Percentiles rank a stretch among this genome's conserved stretches.
phyloP scores from a whole-genome alignment of 164 flowering plant genomes.

The Dillenia suffruticosa region DNA sequence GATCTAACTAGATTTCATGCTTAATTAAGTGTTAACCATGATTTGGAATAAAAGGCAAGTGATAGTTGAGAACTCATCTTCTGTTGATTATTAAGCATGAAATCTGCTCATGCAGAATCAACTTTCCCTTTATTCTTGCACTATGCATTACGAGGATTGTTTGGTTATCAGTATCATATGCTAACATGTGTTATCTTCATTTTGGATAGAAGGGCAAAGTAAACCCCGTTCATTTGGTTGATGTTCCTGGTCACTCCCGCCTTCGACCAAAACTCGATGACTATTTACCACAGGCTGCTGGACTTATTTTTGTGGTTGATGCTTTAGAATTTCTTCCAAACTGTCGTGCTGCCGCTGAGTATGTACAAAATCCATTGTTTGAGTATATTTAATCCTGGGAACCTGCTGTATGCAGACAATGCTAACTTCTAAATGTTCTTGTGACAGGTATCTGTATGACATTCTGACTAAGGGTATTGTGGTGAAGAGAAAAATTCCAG shows the following conservation, averaged over 20 bases:
- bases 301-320: constrained; percentile 85
- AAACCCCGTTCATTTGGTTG: constrained; percentile 76
- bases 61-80: too few species aligned
- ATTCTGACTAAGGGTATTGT: constrained; percentile 77
- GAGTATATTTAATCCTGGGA: background rate
- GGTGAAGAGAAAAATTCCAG: constrained; percentile 73
- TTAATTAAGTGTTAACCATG: too few species aligned
- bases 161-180: background rate
- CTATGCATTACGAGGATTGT: too few species aligned
- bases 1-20: too few species aligned
- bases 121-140: too few species aligned
- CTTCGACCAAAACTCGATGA: constrained; percentile 90
- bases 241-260: constrained; percentile 95
- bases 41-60: too few species aligned
- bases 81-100: too few species aligned
- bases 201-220: constrained; percentile 36
- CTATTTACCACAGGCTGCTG: constrained; percentile 78
- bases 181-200: background rate
- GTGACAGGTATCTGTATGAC: constrained; percentile 80
- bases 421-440: constrained; percentile 6
- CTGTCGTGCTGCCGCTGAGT: constrained; percentile 89
- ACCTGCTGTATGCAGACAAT: background rate
- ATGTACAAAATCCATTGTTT: constrained; percentile 8
- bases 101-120: too few species aligned
- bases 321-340: constrained; percentile 86